Base-by-base conservation (phyloP, 2,329 filamentous ascomycete species). In the Tothia fuscella region DNA sequence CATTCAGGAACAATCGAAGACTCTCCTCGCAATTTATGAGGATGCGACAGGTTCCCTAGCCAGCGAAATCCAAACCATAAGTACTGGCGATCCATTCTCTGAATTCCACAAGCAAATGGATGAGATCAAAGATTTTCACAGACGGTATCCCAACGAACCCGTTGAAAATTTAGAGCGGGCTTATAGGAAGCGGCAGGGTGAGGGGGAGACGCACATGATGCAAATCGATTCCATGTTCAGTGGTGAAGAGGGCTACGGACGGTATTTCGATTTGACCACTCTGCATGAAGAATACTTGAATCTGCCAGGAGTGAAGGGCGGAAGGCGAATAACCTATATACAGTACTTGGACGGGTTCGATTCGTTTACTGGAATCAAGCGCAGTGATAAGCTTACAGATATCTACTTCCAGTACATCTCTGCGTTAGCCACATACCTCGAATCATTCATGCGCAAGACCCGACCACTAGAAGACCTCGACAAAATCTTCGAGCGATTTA, bases 281-380 rank as follows among this genome's bases (percentile, higher is more conserved):
- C 75, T 79, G 50, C 88, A 96, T 61, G 89, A 96, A 55, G 71
- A 82, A 12, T 98, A 87, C 56, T 71, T 95, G 46, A 98, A 98
- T 56, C 70, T 98, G 6, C 82, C 86, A 2, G 80, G 82, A 6
- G 78, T 88, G 16, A 93, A 93, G 62, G 55, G 58, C 36, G 56
- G 57, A 26, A 57, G 61, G 31, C 76, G 89, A 41, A 65, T 91
- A 31, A 82, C 78, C 13, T 98, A 98, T 56, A 69, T 96, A 37
- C 88, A 96, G 66, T 98, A 94, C 53, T 76, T 98, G 29, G 85
- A 93, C 50, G 64, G 78, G 1, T 96, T 98, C 58, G 91, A 98
- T 63, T 76, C 78, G 49, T 96, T 98, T 56, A 74, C 82, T 38
- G 79, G 79, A 10, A 71, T 94, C 48, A 89, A 83, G 56, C 72